Base-by-base conservation (phyloP, 257 asterid genomes). In the Solanum verrucosum region DNA sequence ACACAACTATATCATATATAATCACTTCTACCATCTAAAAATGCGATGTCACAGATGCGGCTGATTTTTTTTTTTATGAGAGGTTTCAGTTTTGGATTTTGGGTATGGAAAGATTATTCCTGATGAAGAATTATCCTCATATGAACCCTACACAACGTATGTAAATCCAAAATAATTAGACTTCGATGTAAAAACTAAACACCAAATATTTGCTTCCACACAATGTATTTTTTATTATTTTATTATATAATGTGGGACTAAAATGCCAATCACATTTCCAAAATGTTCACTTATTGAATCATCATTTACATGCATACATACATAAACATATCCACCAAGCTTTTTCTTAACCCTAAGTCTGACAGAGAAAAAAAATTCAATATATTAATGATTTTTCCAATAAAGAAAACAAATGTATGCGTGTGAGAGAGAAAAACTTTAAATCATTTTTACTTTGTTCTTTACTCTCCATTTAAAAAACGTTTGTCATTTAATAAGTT, bases 241-340 rank as follows among this genome's bases (percentile, higher is more conserved):
- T 21, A 31, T 77, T n/a, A 70, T 70, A 29, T n/a, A 77, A 77
- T 11, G 1, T 77, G 34, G 4, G 60, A 77, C 35, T 38, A 77
- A 77, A 77, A 77, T 77, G 63, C 42, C 65, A 29, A 46, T 78
- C 29, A 78, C 37, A 78, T 46, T 27, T 46, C 38, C 42, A 46
- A 81, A 25, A 81, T 79, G 35, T 25, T 49, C 85, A 46, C 68
- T 81, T 46, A 46, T 46, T 27, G 42, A 10, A 81, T 46, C 68
- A 81, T 46, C 85, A 81, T 81, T 82, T 82, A 29, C 44, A 82
- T 82, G 86, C 70, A 82, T 49, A 82, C 20, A 82, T 49, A 46
- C 20, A 29, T 46, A 31, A 25, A 25, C 21, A 33, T 71, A 4
- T 82, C 29, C 12, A 29, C 31, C 70, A 31, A 16, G 42, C 85